Percentiles rank a stretch among this genome's conserved stretches.
Evolutionary conservation across 306 rosid species (phyloP).

Genomic region (Casuarina glauca): DNA sequence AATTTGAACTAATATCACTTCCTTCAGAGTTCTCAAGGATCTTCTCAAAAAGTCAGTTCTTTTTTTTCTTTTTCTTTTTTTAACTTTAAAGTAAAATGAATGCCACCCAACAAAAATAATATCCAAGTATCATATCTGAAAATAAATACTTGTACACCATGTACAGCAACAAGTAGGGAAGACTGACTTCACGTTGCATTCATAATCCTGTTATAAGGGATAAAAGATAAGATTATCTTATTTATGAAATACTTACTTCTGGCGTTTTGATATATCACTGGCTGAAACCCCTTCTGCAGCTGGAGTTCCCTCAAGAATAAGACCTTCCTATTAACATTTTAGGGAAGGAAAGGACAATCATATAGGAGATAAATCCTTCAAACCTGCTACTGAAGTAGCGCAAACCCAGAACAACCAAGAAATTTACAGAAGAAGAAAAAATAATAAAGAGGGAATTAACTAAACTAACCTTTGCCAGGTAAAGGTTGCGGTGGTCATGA

Average conservation of each 20-base stretch:
- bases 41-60: not conserved
- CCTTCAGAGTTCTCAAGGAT: constrained; percentile 2
- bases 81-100: not conserved
- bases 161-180: not conserved
- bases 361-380: constrained; percentile 20
- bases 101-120: not conserved
- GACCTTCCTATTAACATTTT: constrained; percentile 72
- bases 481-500: constrained; percentile 81
- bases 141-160: not conserved
- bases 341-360: constrained; percentile 32
- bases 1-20: not conserved
- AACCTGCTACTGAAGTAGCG: not conserved
- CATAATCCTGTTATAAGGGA: not conserved
- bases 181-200: not conserved
- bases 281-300: constrained; percentile 96
- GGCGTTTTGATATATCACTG: constrained; percentile 78
- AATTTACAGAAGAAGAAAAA: not conserved
- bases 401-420: not conserved
- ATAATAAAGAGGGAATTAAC: constrained; percentile 2
- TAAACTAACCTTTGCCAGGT: constrained; percentile 73
- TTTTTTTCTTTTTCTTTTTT: not conserved
- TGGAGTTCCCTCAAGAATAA: constrained; percentile 79
- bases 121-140: not conserved
- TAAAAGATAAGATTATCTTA: not conserved
- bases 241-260: constrained; percentile 57